Evolutionary conservation across 805 yeast species (phyloP).

Genomic region (Cyberlindnera samutprakarnensis): DNA sequence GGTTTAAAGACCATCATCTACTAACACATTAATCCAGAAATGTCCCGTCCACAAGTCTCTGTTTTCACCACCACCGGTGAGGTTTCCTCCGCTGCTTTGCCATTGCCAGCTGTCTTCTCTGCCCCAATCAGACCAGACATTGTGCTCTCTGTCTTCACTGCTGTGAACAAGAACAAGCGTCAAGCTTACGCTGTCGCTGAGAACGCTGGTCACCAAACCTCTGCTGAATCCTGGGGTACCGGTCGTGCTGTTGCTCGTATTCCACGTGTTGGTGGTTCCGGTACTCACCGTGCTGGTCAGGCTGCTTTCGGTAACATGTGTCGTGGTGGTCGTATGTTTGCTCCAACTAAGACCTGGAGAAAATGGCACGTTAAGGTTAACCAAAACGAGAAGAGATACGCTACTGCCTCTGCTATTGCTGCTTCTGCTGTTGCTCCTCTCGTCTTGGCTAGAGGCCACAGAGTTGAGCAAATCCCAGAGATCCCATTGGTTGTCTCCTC

Average conservation of each 20-base stretch:
- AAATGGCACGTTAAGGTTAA: conserved; percentile 99
- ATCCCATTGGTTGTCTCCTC: conserved; percentile 95
- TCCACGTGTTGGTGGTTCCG: conserved; percentile 99
- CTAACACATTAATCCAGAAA: conserved; percentile 2
- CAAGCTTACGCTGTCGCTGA: conserved; percentile 99
- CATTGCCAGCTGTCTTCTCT: conserved; percentile 97
- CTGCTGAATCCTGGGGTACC: conserved; percentile 99
- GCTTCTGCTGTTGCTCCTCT: conserved; percentile 98
- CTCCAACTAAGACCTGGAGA: conserved; percentile 99
- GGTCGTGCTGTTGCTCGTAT: conserved; percentile 99
- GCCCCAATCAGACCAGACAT: conserved; percentile 99
- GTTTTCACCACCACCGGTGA: conserved; percentile 87
- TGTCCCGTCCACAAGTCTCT: conserved; percentile 91
- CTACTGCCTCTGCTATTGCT: conserved; percentile 99
- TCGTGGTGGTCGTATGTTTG: conserved; percentile 99
- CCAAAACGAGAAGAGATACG: conserved; percentile 99
- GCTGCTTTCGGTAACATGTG: conserved; percentile 99
- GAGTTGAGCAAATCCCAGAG: conserved; percentile 96
- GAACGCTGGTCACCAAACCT: conserved; percentile 99
- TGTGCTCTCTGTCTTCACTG: conserved; percentile 97
- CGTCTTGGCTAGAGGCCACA: conserved; percentile 99
- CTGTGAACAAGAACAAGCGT: conserved; percentile 99
- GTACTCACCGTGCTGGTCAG: conserved; percentile 99
- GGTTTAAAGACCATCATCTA: not conserved
- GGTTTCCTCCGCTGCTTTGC: conserved; percentile 73